Base-by-base conservation (phyloP, 2,329 filamentous ascomycete genomes). In the Cladosporium oxysporum region DNA sequence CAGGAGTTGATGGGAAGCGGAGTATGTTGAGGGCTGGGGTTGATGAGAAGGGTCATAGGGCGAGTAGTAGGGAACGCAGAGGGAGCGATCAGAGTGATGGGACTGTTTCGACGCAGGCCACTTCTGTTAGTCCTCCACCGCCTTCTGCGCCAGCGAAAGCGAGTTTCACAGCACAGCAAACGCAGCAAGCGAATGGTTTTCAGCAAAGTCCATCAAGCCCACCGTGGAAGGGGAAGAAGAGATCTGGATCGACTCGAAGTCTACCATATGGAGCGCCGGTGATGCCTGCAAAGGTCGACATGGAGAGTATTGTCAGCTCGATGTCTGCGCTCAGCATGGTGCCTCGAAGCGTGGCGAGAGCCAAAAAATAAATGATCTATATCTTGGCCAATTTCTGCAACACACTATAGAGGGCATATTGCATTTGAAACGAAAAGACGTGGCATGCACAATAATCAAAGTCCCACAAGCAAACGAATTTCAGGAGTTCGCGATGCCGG, bases 1-100 rank as follows among this genome's bases (percentile, higher is more conserved):
- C 92, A 68, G 95, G 95, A n/a, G 91, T 97, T 67, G 94, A 97
- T 74, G 90, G 90, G 58, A 87, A 91, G 61, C 88, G 84, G 52
- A 96, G 92, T 21, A 87, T 99, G 79, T 82, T 98, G 14, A 82
- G 87, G 58, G 85, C 89, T n/a, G 80, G 78, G 59, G 64, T 76
- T 10, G 74, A 76, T 68, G 66, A 66, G 5, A 66, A 74, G 21
- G 75, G 74, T 14, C 75, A 76, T 68, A 66, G 74, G 23, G 73
- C 66, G 58, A 76, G 74, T 65, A 75, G 74, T 65, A 67, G 75
- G 11, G 74, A 75, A 53, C 61, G 73, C 31, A 55, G 69, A 18
- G 65, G 67, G 41, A 68, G 66, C 28, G 65, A 58, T 47, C 66
- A 62, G 18, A 71, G 68, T 11, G 68, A 69, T 21, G 62, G 44